phyloP scores from a whole-genome alignment of 805 yeast species.

The Cyberlindnera petersonii region DNA sequence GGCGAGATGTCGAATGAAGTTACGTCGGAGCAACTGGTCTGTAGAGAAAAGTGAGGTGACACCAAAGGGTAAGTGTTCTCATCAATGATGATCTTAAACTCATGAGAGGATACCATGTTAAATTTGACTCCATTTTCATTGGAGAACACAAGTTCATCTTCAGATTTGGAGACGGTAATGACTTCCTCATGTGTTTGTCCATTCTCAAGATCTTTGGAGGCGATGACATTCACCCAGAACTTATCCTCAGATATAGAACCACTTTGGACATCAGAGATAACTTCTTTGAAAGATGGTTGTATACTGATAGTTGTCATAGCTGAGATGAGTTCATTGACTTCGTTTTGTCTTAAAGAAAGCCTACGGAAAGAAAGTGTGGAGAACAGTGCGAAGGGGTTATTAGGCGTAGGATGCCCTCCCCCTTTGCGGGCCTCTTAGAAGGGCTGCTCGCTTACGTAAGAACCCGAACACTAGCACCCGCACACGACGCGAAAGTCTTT shows the following conservation, averaged over 20 bases:
- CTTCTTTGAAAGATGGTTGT: slow-evolving; percentile 44
- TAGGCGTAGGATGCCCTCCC: too few relatives aligned
- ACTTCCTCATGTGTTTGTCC: slow-evolving; percentile 28
- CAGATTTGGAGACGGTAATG: slow-evolving; percentile 25
- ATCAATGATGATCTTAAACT: slow-evolving; percentile 8
- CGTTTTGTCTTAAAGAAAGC: too few relatives aligned
- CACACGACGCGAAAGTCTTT: background rate
- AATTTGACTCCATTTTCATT: slow-evolving; percentile 16
- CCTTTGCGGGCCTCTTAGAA: background rate
- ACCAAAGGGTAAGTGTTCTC: slow-evolving; percentile 14
- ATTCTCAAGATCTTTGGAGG: slow-evolving; percentile 18
- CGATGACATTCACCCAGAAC: slow-evolving; percentile 41
- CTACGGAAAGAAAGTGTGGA: too few relatives aligned
- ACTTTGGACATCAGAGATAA: slow-evolving; percentile 34
- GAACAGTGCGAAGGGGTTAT: too few relatives aligned
- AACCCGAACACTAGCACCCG: background rate
- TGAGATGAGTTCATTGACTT: too few relatives aligned
- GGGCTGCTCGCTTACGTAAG: background rate
- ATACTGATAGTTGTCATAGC: slow-evolving; percentile 24
- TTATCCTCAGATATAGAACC: slow-evolving; percentile 27
- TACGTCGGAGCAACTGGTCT: slow-evolving; percentile 6
- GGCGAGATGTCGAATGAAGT: slow-evolving; percentile 35
- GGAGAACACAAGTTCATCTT: slow-evolving; percentile 14
- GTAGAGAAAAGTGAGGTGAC: slow-evolving; percentile 9
- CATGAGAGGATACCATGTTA: background rate